Percentiles rank a stretch among this genome's conserved stretches.
Conservation (phyloP, 352 stramenopile genomes). For the Phytophthora pini region DNA sequence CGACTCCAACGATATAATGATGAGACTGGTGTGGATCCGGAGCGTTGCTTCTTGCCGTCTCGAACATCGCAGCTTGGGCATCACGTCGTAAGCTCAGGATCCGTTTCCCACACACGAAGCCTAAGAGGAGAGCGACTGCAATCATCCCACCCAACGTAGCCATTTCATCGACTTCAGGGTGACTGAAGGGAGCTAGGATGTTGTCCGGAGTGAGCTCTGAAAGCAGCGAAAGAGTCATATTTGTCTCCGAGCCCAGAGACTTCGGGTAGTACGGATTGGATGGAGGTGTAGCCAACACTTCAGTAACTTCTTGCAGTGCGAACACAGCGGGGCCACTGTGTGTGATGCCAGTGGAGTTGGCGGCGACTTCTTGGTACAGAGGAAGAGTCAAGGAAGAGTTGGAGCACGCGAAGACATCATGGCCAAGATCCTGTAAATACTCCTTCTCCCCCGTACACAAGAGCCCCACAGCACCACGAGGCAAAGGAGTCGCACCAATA, state of each 20-base stretch:
- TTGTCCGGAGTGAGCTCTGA: slow-evolving; percentile 20
- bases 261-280: slow-evolving; percentile 35
- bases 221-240: slow-evolving; percentile 16
- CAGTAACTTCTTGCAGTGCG: slow-evolving; percentile 38
- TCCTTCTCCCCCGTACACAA: slow-evolving; percentile 38
- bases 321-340: slow-evolving; percentile 41
- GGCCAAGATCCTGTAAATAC: slow-evolving; percentile 47
- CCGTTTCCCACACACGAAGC: slow-evolving; percentile 23
- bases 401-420: slow-evolving; percentile 46
- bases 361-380: slow-evolving; percentile 36
- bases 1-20: slow-evolving; percentile 47
- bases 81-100: slow-evolving; percentile 26
- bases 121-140: slow-evolving; percentile 8
- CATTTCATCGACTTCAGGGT: slow-evolving; percentile 10
- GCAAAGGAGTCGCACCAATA: slow-evolving; percentile 28
- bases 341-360: slow-evolving; percentile 24
- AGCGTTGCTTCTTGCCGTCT: slow-evolving; percentile 14
- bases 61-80: slow-evolving; percentile 34
- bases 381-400: slow-evolving; percentile 51
- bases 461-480: slow-evolving; percentile 43
- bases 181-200: slow-evolving; percentile 3
- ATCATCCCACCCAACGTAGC: slow-evolving; percentile 20
- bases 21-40: slow-evolving; percentile 30
- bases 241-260: slow-evolving; percentile 13
- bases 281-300: slow-evolving; percentile 18